Base-by-base conservation (phyloP, 2,329 filamentous ascomycete species). In the Penicillium thymicola region DNA sequence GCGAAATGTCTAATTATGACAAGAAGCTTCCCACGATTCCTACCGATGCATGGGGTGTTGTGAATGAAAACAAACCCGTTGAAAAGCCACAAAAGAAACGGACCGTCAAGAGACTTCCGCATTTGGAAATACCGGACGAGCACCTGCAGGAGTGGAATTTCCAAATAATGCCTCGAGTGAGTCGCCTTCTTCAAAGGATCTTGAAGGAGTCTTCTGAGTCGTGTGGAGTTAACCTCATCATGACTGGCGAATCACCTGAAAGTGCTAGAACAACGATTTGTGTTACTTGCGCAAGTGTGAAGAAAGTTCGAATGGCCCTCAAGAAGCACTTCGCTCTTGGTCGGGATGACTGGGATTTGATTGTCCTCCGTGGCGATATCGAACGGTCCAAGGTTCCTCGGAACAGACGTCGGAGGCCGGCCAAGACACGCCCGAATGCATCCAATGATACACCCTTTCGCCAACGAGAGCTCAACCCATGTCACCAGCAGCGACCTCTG, bases 401-500 rank as follows among this genome's bases (percentile, higher is more conserved):
- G 46, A 74, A 72, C 54, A 76, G 72, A 60, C 71, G 74, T 43
- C 73, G 70, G 61, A 72, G 67, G 59, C 72, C 74, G 2, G 70
- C 72, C 21, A 70, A 68, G 45, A 63, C 70, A 18, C 66, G 66
- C 5, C 65, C 67, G 4, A 61, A 60, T 23, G 65, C 64, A 28
- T 60, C 66, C 8, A 66, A 68, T 30, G 61, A 65, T 38, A 65
- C 65, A 18, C 64, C 66, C 5, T 67, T 68, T 55, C 58, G 63
- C 25, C 68, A 69, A 44, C 62, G 67, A 32, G 67, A 75, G 49
- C 61, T 75, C 64, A 96, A 95, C 67, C 85, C 86, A 0, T 86
- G 85, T 57, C 93, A 90, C 69, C 92, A 97, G 72, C 80, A 87
- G 65, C 82, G 83, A 23, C 93, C 93, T 0, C 75, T 85, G 0